These are phyloP conservation scores for Ceraceosorus bombacis DNA, from an alignment of 1,284 basidiomycete species.

Conservation along the genomic window DNA sequence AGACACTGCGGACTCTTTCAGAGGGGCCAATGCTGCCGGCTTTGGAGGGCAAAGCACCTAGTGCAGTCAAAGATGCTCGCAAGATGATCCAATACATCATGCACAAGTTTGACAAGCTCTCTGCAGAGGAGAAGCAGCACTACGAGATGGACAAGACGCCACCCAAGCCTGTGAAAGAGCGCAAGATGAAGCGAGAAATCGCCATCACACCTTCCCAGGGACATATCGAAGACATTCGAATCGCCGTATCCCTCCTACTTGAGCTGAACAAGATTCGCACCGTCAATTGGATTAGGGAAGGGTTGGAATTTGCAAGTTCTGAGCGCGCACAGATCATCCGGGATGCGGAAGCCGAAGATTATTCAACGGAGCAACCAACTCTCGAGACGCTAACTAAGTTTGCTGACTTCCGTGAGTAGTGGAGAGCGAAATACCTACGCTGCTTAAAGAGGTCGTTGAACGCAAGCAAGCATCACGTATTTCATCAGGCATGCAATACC, in stretches of 20 bases:
- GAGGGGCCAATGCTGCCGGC: conserved; percentile 19
- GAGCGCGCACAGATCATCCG: conserved; percentile 27
- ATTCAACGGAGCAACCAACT: conserved; percentile 1
- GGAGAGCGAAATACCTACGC: conserved; percentile 2
- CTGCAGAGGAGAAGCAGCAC: conserved; percentile 29
- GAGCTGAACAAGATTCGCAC: conserved; percentile 37
- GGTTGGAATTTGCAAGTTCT: conserved; percentile 37
- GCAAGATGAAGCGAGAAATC: conserved; percentile 33
- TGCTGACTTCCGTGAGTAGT: neutral
- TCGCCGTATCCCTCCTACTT: conserved; percentile 40
- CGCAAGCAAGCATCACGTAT: conserved; percentile 1
- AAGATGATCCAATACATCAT: conserved; percentile 36
- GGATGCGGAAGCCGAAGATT: conserved; percentile 7
- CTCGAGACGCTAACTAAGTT: conserved; percentile 4
- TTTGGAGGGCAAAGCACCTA: conserved; percentile 21
- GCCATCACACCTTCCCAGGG: conserved; percentile 27
- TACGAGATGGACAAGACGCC: conserved; percentile 31
- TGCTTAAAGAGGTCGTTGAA: conserved; percentile 1
- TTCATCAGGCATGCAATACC: conserved; percentile 2
- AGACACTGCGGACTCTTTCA: conserved; percentile 21
- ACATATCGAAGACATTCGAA: conserved; percentile 35
- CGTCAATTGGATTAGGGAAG: conserved; percentile 44
- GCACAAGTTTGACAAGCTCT: conserved; percentile 38
- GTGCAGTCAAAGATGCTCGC: conserved; percentile 19
- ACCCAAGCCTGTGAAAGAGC: conserved; percentile 25